Base-by-base conservation (phyloP, 2,329 filamentous ascomycete genomes). In the Clarireedia sp. region DNA sequence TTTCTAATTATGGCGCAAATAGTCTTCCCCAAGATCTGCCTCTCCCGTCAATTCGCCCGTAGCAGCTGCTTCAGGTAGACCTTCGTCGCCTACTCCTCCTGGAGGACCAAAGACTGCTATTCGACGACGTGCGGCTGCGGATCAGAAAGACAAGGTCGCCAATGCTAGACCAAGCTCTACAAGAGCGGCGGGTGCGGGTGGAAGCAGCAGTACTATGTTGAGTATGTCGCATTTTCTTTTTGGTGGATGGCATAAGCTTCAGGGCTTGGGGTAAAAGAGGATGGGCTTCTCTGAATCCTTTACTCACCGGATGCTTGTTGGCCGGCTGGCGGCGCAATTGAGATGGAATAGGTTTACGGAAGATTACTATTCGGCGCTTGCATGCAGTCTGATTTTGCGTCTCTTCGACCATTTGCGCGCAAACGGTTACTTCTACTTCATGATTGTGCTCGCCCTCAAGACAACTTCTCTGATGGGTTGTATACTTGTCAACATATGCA, bases 161-260 rank as follows among this genome's bases (percentile, higher is more conserved):
- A 99, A 95, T 86, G 87, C 83, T 63, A 82, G 94, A 65, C 94
- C 94, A 50, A 89, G 86, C 72, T 95, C 89, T 77, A 99, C 94
- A 63, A 83, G 94, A 67, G 85, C 92, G 40, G 94, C 94, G 36
- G 94, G 94, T 66, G 94, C 94, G 17, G 94, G 94, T 64, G 94
- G 94, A 63, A 96, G 90, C 71, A 95, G 87, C 73, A 95, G 90
- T 77, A 99, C 94, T 52, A 99, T 99, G 94, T 80, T 99, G 78
- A 92, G 91, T 90, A 86, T 64, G 87, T 82, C 38, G 16, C 40
- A 23, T 53, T 48, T 55, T 54, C 26, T 38, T 46, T 38, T 55
- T 56, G 24, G 41, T 26, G 46, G 12, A 48, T 23, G 36, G 24
- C 17, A n/a, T 8, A 14, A 5, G 26, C 29, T 33, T 33, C 29